Percentiles rank a stretch among this genome's conserved stretches.
phyloP scores from a whole-genome alignment of 176 grass and related monocot species.

The Phragmites australis region DNA sequence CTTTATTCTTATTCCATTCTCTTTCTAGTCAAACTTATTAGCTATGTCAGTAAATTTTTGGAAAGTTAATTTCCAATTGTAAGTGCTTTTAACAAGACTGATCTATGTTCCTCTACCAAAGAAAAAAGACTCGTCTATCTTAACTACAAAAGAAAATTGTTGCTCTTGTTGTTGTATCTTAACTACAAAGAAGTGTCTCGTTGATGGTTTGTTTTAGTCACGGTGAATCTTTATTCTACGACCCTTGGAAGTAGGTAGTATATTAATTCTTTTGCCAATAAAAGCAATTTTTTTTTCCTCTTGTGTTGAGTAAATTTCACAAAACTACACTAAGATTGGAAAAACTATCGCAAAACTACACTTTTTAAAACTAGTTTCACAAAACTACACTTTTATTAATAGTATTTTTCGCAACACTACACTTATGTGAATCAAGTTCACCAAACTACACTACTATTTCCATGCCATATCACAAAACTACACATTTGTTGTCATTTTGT shows the following conservation, averaged over 20 bases:
- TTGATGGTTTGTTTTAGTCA: neutral
- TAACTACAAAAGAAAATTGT: too few species aligned
- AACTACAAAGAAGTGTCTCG: neutral
- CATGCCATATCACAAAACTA: too few species aligned
- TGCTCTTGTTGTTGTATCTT: too few species aligned
- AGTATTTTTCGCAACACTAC: too few species aligned
- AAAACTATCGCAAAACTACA: too few species aligned
- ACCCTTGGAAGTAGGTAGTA: neutral
- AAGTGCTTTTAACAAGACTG: neutral
- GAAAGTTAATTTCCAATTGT: neutral
- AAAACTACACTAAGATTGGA: too few species aligned
- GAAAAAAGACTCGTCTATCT: neutral
- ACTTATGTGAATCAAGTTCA: too few species aligned
- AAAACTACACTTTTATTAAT: too few species aligned
- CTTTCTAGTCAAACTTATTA: neutral
- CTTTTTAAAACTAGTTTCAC: too few species aligned
- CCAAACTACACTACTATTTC: too few species aligned
- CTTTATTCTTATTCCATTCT: constrained; percentile 44
- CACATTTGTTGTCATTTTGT: too few species aligned
- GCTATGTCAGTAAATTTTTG: neutral
- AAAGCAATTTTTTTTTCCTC: neutral
- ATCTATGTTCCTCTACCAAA: neutral
- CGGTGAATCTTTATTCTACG: constrained; percentile 3
- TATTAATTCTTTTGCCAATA: neutral
- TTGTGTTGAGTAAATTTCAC: too few species aligned